These are phyloP conservation scores for Rubia yunnanensis DNA, from an alignment of 257 asterid species.

Conservation along the genomic window DNA sequence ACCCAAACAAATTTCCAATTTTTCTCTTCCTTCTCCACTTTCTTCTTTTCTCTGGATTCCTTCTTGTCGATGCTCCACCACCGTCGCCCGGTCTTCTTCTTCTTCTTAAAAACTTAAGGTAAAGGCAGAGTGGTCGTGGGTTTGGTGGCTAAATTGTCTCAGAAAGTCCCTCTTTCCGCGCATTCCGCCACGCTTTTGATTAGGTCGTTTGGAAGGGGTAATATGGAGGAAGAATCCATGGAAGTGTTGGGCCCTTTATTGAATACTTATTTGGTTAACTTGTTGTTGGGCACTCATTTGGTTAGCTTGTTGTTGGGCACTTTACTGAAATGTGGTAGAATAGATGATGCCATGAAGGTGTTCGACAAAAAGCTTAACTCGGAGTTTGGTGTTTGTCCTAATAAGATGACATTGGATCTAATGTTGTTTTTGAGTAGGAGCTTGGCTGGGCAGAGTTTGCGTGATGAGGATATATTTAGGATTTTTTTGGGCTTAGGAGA, in stretches of 20 bases:
- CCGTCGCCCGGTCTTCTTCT: too few relatives aligned
- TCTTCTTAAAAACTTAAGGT: too few relatives aligned
- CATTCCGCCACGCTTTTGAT: slow-evolving; percentile 52
- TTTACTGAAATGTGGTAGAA: slow-evolving; percentile 27
- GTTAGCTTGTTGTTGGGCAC: slow-evolving; percentile 37
- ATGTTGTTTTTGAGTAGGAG: slow-evolving; percentile 35
- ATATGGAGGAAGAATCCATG: slow-evolving; percentile 42
- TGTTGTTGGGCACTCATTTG: slow-evolving; percentile 28
- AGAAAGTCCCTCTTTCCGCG: slow-evolving; percentile 33
- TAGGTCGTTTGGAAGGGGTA: slow-evolving; percentile 34
- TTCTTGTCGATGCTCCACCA: too few relatives aligned
- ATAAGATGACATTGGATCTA: slow-evolving; percentile 30
- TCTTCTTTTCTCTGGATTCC: too few relatives aligned
- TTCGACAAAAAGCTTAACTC: slow-evolving; percentile 62
- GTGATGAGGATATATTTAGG: slow-evolving; percentile 39
- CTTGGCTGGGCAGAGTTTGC: slow-evolving; percentile 34
- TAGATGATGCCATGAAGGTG: slow-evolving; percentile 61
- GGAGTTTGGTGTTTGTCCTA: slow-evolving; percentile 28
- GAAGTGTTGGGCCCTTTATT: too few relatives aligned
- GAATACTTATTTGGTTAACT: slow-evolving; percentile 32
- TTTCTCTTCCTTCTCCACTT: too few relatives aligned
- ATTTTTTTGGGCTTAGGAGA: slow-evolving; percentile 37
- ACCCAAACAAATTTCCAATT: too few relatives aligned
- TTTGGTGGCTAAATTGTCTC: too few relatives aligned
- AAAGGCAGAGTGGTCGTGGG: too few relatives aligned